Evolutionary conservation across 2,329 filamentous ascomycete genomes (phyloP).

Genomic region (Aspergillus viridinutans): DNA sequence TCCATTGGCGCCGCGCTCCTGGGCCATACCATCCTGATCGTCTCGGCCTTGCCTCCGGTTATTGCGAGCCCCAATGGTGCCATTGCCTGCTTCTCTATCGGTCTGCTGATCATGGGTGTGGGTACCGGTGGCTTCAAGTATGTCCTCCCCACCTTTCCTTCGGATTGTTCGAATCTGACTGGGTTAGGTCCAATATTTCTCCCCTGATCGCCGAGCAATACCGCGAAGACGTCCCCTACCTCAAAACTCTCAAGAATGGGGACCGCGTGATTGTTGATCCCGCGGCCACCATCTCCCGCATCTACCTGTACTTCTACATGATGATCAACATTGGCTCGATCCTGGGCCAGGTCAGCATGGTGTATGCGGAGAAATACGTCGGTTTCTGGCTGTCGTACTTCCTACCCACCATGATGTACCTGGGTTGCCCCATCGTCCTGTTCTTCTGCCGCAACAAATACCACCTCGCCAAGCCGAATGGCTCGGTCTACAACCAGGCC

Average conservation of each 20-base stretch:
- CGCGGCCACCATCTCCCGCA: slow-evolving; percentile 62
- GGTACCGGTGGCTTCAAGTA: slow-evolving; percentile 75
- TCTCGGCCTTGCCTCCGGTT: slow-evolving; percentile 60
- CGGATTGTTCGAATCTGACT: no score
- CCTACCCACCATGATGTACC: slow-evolving; percentile 63
- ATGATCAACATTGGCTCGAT: slow-evolving; percentile 66
- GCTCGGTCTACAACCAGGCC: slow-evolving; percentile 67
- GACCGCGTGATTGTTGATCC: slow-evolving; percentile 69
- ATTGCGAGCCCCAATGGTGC: slow-evolving; percentile 56
- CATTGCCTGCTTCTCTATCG: slow-evolving; percentile 61
- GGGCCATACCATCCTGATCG: slow-evolving; percentile 63
- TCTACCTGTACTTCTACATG: slow-evolving; percentile 68
- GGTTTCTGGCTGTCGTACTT: slow-evolving; percentile 71
- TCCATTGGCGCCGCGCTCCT: slow-evolving; percentile 61
- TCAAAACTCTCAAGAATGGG: slow-evolving; percentile 54
- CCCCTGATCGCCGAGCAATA: slow-evolving; percentile 70
- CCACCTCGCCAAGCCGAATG: slow-evolving; percentile 61
- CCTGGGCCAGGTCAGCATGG: slow-evolving; percentile 61
- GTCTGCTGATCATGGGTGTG: slow-evolving; percentile 65
- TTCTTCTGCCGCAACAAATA: slow-evolving; percentile 60
- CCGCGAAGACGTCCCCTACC: slow-evolving; percentile 53
- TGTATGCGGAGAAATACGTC: slow-evolving; percentile 70
- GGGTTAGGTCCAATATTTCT: slow-evolving; percentile 66
- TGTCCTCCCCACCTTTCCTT: neutral
- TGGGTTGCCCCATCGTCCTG: slow-evolving; percentile 59